Evolutionary conservation across 2,329 filamentous ascomycete genomes (phyloP).

Genomic region (Diaporthe caulivora): DNA sequence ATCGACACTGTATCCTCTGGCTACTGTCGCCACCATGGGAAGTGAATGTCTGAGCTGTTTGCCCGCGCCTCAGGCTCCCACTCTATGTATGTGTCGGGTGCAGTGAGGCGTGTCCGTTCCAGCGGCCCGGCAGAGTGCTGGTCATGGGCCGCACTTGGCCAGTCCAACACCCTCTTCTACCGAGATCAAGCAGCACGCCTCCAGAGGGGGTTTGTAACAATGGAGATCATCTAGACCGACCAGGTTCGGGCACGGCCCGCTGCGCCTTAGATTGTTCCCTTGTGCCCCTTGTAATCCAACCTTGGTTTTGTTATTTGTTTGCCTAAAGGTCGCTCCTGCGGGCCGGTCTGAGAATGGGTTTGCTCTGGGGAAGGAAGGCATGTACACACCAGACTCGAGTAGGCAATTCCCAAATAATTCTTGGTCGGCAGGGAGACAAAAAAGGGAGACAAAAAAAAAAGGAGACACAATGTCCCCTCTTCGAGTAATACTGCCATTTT

Average conservation of each 20-base stretch:
- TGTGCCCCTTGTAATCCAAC: neutral
- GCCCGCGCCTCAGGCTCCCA: slow-evolving; percentile 16
- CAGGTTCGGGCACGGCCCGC: slow-evolving; percentile 14
- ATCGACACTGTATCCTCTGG: neutral
- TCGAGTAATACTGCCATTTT: neutral
- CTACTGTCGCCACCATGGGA: neutral
- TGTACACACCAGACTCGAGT: neutral
- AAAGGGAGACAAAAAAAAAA: neutral
- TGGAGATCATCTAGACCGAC: neutral
- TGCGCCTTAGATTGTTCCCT: neutral
- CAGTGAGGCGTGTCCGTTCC: neutral
- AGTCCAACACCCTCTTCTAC: neutral
- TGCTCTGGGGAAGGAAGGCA: neutral
- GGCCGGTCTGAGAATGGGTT: neutral
- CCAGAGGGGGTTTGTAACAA: neutral
- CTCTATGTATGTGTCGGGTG: neutral
- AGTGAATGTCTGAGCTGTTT: slow-evolving; percentile 5
- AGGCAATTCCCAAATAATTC: neutral
- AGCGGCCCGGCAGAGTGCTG: neutral
- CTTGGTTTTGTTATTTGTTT: neutral
- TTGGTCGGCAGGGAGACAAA: neutral
- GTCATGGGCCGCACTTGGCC: neutral
- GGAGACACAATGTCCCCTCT: neutral
- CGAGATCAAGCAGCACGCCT: neutral
- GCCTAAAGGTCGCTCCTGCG: slow-evolving; percentile 4